Evolutionary conservation across 1,284 basidiomycete genomes (phyloP).

Genomic region (Trichosporon sp.): DNA sequence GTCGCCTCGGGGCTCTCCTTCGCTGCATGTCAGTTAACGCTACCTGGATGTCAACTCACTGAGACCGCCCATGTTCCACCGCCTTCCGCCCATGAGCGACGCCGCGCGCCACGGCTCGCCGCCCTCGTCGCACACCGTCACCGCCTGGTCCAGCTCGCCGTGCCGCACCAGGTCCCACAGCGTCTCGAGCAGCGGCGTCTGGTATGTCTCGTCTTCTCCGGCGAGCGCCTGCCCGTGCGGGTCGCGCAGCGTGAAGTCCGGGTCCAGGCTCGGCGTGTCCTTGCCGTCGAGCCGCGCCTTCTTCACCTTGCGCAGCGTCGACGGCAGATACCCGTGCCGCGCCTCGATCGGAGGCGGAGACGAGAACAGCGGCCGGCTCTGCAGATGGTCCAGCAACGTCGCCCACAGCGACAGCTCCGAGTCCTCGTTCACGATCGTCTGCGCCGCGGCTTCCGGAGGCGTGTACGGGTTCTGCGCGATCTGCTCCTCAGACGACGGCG

Average conservation of each 20-base stretch:
- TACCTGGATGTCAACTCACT: slow-evolving; percentile 23
- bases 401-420: slow-evolving; percentile 40
- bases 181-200: slow-evolving; percentile 39
- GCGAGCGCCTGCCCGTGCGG: slow-evolving; percentile 38
- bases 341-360: slow-evolving; percentile 40
- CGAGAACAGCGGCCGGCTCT: slow-evolving; percentile 37
- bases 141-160: slow-evolving; percentile 74
- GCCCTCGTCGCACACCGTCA: slow-evolving; percentile 74
- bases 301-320: slow-evolving; percentile 39
- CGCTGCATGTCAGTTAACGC: slow-evolving; percentile 31
- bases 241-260: slow-evolving; percentile 46
- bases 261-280: slow-evolving; percentile 33
- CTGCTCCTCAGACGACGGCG: slow-evolving; percentile 28
- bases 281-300: slow-evolving; percentile 17
- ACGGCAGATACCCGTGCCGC: slow-evolving; percentile 44
- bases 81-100: slow-evolving; percentile 48
- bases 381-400: slow-evolving; percentile 42
- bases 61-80: slow-evolving; percentile 45
- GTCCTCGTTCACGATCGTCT: slow-evolving; percentile 43
- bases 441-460: slow-evolving; percentile 38
- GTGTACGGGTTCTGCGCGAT: slow-evolving; percentile 39
- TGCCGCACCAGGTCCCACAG: slow-evolving; percentile 44
- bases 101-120: slow-evolving; percentile 77
- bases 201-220: slow-evolving; percentile 46
- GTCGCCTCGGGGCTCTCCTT: slow-evolving; percentile 46